These are phyloP conservation scores for Dothidotthia symphoricarpi DNA, from an alignment of 2,329 filamentous ascomycete genomes.

Conservation along the genomic window DNA sequence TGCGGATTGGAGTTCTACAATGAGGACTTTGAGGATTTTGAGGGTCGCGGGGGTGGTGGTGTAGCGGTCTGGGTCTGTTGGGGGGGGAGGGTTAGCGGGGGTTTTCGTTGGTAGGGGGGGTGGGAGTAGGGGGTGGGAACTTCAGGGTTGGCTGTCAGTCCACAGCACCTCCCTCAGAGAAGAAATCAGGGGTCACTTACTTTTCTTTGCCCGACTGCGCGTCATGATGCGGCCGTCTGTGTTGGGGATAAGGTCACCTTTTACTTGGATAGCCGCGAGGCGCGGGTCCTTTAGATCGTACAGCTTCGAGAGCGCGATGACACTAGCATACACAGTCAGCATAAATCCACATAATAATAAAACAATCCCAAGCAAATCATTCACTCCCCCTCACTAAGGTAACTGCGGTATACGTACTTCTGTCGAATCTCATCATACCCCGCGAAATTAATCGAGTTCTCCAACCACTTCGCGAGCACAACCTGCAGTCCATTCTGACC, in stretches of 20 bases:
- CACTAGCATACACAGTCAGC: slow-evolving; percentile 51
- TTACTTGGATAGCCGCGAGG: slow-evolving; percentile 75
- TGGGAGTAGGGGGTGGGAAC: background rate
- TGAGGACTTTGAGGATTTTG: slow-evolving; percentile 94
- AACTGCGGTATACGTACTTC: slow-evolving; percentile 62
- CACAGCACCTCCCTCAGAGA: too few species aligned
- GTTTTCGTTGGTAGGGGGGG: background rate
- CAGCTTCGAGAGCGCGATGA: slow-evolving; percentile 88
- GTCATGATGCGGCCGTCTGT: slow-evolving; percentile 83
- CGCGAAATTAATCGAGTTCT: slow-evolving; percentile 96
- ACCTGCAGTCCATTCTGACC: slow-evolving; percentile 81
- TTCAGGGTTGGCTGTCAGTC: background rate
- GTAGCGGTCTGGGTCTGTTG: slow-evolving; percentile 77
- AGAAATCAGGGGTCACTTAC: slow-evolving; percentile 48
- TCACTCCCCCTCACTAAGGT: background rate
- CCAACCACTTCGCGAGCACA: slow-evolving; percentile 91
- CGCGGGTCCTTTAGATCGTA: slow-evolving; percentile 84
- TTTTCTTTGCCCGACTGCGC: slow-evolving; percentile 80
- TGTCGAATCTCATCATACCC: slow-evolving; percentile 96
- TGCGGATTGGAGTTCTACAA: slow-evolving; percentile 84
- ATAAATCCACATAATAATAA: background rate
- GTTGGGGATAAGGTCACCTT: slow-evolving; percentile 81
- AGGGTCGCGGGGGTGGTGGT: slow-evolving; percentile 83
- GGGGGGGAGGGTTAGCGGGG: background rate
- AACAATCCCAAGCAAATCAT: background rate